phyloP scores from a whole-genome alignment of 345 rosid species.

The Syzygium oleosum region DNA sequence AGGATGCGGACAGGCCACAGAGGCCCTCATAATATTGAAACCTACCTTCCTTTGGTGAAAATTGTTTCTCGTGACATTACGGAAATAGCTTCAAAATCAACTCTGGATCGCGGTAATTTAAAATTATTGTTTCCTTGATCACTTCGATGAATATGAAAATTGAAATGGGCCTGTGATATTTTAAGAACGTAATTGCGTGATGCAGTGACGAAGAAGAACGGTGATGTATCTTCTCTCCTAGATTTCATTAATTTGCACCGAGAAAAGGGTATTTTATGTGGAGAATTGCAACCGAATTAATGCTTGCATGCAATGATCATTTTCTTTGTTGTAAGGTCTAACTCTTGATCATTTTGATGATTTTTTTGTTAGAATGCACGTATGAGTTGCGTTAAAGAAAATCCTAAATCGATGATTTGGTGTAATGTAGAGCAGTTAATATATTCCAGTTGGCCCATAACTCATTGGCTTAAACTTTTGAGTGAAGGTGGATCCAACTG shows the following conservation, averaged over 20 bases:
- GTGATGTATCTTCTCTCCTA: background rate
- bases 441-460: too few species aligned
- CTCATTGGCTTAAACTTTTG: too few species aligned
- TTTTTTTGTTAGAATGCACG: too few species aligned
- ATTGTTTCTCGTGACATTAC: background rate
- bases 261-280: background rate
- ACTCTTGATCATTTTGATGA: background rate
- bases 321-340: background rate
- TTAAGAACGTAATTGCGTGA: background rate
- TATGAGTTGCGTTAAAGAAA: too few species aligned
- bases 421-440: too few species aligned
- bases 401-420: too few species aligned
- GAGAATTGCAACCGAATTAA: background rate
- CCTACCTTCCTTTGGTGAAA: too few species aligned
- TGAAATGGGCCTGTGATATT: background rate
- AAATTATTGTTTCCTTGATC: background rate
- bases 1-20: too few species aligned
- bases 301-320: background rate
- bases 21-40: too few species aligned
- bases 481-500: too few species aligned
- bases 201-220: background rate
- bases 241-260: background rate
- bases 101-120: accelerated
- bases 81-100: background rate
- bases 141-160: background rate